Evolutionary conservation across 352 stramenopile genomes (phyloP).

Genomic region (Phytophthora boehmeriae): DNA sequence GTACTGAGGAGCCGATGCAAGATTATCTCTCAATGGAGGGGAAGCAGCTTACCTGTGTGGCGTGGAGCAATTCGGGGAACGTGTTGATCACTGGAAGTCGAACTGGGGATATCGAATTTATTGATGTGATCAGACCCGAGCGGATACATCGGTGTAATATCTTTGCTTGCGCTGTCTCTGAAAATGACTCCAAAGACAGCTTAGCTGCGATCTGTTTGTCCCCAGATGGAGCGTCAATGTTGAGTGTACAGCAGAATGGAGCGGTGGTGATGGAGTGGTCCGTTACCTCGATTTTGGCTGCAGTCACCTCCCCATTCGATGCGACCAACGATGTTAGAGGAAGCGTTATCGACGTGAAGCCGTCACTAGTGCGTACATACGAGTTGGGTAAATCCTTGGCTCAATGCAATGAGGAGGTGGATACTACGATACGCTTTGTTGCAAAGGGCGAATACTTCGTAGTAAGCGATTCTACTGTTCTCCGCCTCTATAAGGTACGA

Average conservation of each 20-base stretch:
- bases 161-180: slow-evolving; percentile 14
- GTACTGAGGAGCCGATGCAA: slow-evolving; percentile 42
- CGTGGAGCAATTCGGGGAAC: slow-evolving; percentile 35
- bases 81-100: slow-evolving; percentile 33
- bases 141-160: slow-evolving; percentile 40
- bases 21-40: slow-evolving; percentile 38
- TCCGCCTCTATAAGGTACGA: slow-evolving; percentile 48
- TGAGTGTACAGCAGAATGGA: slow-evolving; percentile 35
- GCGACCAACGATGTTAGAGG: slow-evolving; percentile 31
- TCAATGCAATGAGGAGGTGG: slow-evolving; percentile 9
- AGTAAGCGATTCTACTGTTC: slow-evolving; percentile 32
- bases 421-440: slow-evolving; percentile 43
- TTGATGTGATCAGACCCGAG: slow-evolving; percentile 33
- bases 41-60: slow-evolving; percentile 43
- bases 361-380: slow-evolving; percentile 31
- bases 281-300: slow-evolving; percentile 32
- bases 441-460: slow-evolving; percentile 35
- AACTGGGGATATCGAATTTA: slow-evolving; percentile 40
- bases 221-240: slow-evolving; percentile 35
- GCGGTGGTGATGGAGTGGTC: slow-evolving; percentile 41
- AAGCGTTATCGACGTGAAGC: slow-evolving; percentile 36
- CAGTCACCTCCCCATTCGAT: slow-evolving; percentile 15
- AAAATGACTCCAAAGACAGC: slow-evolving; percentile 9
- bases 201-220: slow-evolving; percentile 41
- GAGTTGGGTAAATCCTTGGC: slow-evolving; percentile 26